These are phyloP conservation scores for Royoungia palumana DNA, from an alignment of 768 basidiomycete genomes.

Conservation along the genomic window DNA sequence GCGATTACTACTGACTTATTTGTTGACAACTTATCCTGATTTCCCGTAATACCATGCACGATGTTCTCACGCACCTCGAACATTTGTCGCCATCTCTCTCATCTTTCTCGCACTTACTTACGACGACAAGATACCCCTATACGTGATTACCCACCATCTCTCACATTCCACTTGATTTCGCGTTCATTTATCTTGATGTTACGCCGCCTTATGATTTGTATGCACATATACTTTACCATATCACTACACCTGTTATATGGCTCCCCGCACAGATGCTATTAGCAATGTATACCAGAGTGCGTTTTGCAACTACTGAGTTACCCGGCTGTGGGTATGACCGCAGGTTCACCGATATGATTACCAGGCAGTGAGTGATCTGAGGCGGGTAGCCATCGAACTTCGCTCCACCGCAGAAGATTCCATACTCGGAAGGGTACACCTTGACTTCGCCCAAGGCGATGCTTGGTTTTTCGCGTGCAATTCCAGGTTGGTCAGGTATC, in stretches of 20 bases:
- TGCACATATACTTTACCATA: constrained; percentile 23
- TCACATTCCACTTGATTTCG: constrained; percentile 11
- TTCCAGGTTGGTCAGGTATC: constrained; percentile 9
- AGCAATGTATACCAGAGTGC: constrained; percentile 13
- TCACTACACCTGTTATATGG: constrained; percentile 2
- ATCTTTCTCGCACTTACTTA: constrained; percentile 12
- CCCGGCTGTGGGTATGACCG: constrained; percentile 8
- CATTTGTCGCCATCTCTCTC: constrained; percentile 13
- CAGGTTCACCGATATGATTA: constrained; percentile 17
- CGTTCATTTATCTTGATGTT: constrained; percentile 12
- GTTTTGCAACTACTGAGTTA: constrained; percentile 9
- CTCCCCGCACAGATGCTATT: constrained; percentile 7
- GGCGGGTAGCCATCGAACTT: not conserved
- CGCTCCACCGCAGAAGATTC: constrained; percentile 27
- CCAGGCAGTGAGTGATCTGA: constrained; percentile 11
- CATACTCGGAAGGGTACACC: constrained; percentile 19
- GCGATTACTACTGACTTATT: constrained; percentile 19
- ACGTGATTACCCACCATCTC: constrained; percentile 28
- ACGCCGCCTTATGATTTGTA: constrained; percentile 30
- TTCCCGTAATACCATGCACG: constrained; percentile 22
- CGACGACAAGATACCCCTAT: constrained; percentile 33
- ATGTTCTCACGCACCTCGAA: constrained; percentile 18
- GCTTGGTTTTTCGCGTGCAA: constrained; percentile 14
- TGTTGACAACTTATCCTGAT: constrained; percentile 13
- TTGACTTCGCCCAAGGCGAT: constrained; percentile 15